Evolutionary conservation across 2,329 filamentous ascomycete species (phyloP).

Genomic region (Beauveria sp.): DNA sequence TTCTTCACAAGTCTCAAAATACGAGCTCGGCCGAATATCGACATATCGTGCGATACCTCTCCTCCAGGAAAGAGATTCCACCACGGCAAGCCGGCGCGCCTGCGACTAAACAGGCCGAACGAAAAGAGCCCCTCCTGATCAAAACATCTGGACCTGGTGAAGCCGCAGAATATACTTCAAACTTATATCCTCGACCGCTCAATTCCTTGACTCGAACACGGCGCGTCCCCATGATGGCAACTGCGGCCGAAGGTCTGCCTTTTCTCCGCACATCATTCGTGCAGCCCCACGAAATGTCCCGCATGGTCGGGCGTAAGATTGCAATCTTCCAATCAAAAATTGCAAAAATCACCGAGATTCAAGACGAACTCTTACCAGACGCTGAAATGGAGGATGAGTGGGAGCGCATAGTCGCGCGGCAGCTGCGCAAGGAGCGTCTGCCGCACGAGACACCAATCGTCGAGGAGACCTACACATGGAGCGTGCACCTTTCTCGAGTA

Average conservation of each 20-base stretch:
- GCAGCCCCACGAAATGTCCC: conserved; percentile 52
- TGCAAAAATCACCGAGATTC: conserved; percentile 28
- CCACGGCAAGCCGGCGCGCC: conserved; percentile 3
- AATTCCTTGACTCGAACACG: conserved; percentile 29
- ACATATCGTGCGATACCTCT: conserved; percentile 34
- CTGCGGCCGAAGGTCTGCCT: conserved; percentile 47
- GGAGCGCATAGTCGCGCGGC: conserved; percentile 31
- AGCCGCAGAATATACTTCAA: conserved; percentile 34
- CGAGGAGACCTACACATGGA: conserved; percentile 23
- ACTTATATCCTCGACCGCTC: conserved; percentile 14
- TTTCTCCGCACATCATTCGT: conserved; percentile 62
- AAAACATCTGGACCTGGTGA: conserved; percentile 27
- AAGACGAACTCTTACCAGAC: conserved; percentile 26
- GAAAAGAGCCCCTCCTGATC: conserved; percentile 24
- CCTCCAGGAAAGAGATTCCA: conserved; percentile 15
- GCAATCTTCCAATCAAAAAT: conserved; percentile 34
- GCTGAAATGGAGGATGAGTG: conserved; percentile 40
- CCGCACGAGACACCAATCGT: not conserved
- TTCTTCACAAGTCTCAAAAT: conserved; percentile 31
- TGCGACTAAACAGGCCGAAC: conserved; percentile 13
- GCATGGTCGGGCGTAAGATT: conserved; percentile 47
- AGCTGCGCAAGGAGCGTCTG: conserved; percentile 18
- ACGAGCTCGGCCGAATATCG: conserved; percentile 32
- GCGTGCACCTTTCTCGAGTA: conserved; percentile 22
- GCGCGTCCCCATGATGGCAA: conserved; percentile 48